A percentile compares a stretch with the other conserved stretches of the same genome.
These are phyloP conservation scores for Cymbidium sinense DNA, from an alignment of 106 monocot genomes.

Conservation along the genomic window DNA sequence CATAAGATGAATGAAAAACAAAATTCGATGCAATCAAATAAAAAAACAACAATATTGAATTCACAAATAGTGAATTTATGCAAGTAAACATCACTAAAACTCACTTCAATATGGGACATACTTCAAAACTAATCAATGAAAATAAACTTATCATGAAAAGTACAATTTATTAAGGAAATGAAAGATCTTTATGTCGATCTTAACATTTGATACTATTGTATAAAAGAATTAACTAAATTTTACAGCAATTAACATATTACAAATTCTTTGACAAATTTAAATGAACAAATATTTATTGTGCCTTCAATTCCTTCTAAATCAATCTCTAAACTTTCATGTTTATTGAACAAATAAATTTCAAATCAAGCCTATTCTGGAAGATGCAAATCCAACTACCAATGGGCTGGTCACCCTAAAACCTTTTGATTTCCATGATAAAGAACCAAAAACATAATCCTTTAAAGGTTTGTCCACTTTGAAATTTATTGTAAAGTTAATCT, in stretches of 20 bases:
- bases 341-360: conserved; percentile 3
- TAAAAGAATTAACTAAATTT: background rate
- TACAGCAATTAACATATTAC: background rate
- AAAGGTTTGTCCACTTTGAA: conserved; percentile 25
- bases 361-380: conserved; percentile 15
- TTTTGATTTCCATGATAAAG: conserved; percentile 50
- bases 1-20: too few species aligned
- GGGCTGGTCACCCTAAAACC: conserved; percentile 39
- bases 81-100: too few species aligned
- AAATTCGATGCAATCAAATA: too few species aligned
- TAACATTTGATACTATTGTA: too few species aligned
- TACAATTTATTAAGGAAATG: too few species aligned
- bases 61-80: too few species aligned
- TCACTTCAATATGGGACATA: too few species aligned
- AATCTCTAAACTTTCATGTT: background rate
- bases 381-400: conserved; percentile 47
- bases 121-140: too few species aligned
- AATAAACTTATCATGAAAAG: too few species aligned
- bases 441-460: conserved; percentile 67
- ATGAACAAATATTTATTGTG: background rate
- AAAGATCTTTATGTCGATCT: too few species aligned
- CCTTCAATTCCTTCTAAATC: background rate
- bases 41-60: too few species aligned
- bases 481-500: conserved; percentile 49
- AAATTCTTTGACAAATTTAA: background rate